phyloP scores from a whole-genome alignment of 768 basidiomycete genomes.

The Trametes coccinea region DNA sequence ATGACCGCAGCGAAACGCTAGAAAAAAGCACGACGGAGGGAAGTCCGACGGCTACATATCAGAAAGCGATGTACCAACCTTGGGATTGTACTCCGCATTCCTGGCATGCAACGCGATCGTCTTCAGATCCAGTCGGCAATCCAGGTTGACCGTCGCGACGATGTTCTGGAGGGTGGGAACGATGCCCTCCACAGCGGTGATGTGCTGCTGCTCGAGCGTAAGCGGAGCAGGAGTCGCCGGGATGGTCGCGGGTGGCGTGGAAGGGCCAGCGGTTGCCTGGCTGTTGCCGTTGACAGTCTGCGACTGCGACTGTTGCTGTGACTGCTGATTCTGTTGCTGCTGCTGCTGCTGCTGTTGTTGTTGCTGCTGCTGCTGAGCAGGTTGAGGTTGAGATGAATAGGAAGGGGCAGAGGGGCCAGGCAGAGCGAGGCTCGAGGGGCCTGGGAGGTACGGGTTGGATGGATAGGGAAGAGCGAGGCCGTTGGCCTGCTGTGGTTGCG shows the following conservation, averaged over 20 bases:
- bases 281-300: conserved; percentile 29
- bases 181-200: conserved; percentile 96
- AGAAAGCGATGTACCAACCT: conserved; percentile 74
- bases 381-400: conserved; percentile 24
- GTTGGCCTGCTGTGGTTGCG: conserved; percentile 41
- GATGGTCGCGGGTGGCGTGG: conserved; percentile 52
- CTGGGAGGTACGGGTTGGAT: conserved; percentile 46
- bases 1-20: conserved; percentile 99
- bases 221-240: conserved; percentile 72
- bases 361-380: conserved; percentile 26
- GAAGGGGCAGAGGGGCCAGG: conserved; percentile 58
- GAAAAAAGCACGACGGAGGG: conserved; percentile 52
- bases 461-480: conserved; percentile 58
- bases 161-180: conserved; percentile 99
- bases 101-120: conserved; percentile 97
- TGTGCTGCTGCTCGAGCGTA: conserved; percentile 90
- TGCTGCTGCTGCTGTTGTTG: conserved; percentile 14
- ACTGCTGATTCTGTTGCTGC: conserved; percentile 22
- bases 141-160: conserved; percentile 97
- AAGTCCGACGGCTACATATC: conserved; percentile 57
- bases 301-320: conserved; percentile 28
- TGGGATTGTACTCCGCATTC: conserved; percentile 99
- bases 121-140: conserved; percentile 95
- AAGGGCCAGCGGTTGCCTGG: conserved; percentile 54
- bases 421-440: conserved; percentile 48